Base-by-base conservation (phyloP, 2,329 filamentous ascomycete genomes). In the Ceratocystis harringtonii region DNA sequence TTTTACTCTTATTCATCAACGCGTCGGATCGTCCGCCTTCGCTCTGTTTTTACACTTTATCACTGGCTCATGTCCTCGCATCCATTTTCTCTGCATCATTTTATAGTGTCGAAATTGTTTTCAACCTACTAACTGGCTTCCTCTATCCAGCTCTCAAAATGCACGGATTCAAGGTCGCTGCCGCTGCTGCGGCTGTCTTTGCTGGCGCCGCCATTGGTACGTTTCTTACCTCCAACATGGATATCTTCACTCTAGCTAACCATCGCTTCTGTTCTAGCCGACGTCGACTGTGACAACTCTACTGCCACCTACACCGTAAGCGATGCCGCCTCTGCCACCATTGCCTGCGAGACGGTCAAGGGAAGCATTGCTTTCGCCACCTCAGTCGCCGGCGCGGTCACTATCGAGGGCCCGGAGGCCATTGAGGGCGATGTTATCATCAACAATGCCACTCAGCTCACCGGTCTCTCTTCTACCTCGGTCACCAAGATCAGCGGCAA, bases 401-500 rank as follows among this genome's bases (percentile, higher is more conserved):
- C 78, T 65, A 75, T 96, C 69, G 77, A 82, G 71, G 85, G 86
- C 62, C 76, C 83, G 58, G 71, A 82, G 72, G 70, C 78, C 68
- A 80, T 88, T 71, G 76, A 76, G 63, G 84, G 84, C 69, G 77
- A 81, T 72, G 73, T 88, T 66, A 80, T 82, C 58, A 76, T 82
- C 73, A 67, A 90, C 76, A 82, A 84, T 69, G 79, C 81, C 69
- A 71, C 73, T 6, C 70, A 71, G 58, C 77, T 96, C 68, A 83
- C 83, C 71, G 80, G 78, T 66, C 75, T 96, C 68, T 76, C 78
- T 64, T 87, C 84, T 69, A 74, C 77, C 68, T 79, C 80, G 65
- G 80, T 97, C 69, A 73, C 77, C 69, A 77, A 78, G 62, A 88
- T 99, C 72, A 81, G 80, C 61, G 85, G 87, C 61, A 76, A 74